These are phyloP conservation scores for Climacium dendroides DNA, from an alignment of 225 moss, liverwort and hornwort species.

Conservation along the genomic window DNA sequence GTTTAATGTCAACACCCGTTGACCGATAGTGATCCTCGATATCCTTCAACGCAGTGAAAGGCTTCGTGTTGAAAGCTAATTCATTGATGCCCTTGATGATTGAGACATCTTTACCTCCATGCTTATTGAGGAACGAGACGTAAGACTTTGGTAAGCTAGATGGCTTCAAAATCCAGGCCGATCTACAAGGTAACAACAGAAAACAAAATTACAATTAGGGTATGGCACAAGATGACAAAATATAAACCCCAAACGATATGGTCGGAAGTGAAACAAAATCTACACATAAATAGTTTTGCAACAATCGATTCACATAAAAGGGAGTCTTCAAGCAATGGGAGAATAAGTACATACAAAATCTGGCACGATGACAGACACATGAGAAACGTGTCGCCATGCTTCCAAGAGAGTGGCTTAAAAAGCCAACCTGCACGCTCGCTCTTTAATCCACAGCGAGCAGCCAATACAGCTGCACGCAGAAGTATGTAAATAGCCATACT, in stretches of 20 bases:
- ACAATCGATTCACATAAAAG: neutral
- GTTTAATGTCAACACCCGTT: constrained; percentile 41
- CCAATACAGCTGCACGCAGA: constrained; percentile 81
- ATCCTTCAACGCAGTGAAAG: constrained; percentile 26
- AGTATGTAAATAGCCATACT: constrained; percentile 96
- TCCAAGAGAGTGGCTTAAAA: constrained; percentile 84
- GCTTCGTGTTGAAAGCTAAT: constrained; percentile 38
- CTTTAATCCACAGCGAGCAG: constrained; percentile 86
- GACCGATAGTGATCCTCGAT: constrained; percentile 59
- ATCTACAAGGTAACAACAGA: constrained; percentile 31
- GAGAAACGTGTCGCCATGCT: constrained; percentile 90
- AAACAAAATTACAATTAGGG: neutral
- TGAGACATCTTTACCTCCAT: constrained; percentile 72
- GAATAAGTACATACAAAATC: constrained; percentile 66
- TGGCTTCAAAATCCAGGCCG: constrained; percentile 86
- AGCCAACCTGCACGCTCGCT: constrained; percentile 62
- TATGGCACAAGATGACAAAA: neutral
- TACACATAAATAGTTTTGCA: neutral
- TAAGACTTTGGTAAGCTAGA: constrained; percentile 84
- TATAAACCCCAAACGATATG: neutral
- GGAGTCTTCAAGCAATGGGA: neutral
- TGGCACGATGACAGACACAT: constrained; percentile 93
- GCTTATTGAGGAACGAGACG: constrained; percentile 77
- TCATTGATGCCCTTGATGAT: constrained; percentile 58
- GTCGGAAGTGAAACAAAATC: neutral